Conservation (phyloP, 1,284 basidiomycete genomes). For the Cutaneotrichosporon cavernicola region DNA sequence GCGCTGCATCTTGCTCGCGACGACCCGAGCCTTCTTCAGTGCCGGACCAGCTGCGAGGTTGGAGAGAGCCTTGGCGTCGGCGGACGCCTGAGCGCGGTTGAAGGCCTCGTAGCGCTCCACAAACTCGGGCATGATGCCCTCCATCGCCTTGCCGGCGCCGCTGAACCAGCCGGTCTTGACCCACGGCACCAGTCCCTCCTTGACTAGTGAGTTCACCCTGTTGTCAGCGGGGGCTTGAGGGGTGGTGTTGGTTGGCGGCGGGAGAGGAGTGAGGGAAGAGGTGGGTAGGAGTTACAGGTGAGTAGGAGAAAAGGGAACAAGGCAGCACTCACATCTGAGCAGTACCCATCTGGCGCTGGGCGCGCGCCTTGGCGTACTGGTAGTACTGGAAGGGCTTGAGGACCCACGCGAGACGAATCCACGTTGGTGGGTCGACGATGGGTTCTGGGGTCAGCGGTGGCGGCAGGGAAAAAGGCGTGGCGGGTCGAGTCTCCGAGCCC, state of each 20-base stretch:
- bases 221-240: background rate
- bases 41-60: conserved; percentile 5
- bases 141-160: conserved; percentile 1
- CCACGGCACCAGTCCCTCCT: conserved; percentile 3
- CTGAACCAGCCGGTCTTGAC: conserved; percentile 2
- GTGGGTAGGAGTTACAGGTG: too few relatives aligned
- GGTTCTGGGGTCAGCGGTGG: conserved; percentile 17
- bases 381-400: background rate
- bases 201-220: background rate
- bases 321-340: background rate
- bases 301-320: too few relatives aligned
- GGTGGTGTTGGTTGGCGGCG: too few relatives aligned
- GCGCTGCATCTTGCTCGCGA: background rate
- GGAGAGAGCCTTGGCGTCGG: background rate
- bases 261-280: too few relatives aligned
- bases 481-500: conserved; percentile 32
- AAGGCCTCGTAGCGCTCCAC: conserved; percentile 12
- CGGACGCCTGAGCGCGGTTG: conserved; percentile 19
- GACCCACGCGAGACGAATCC: conserved; percentile 1
- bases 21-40: conserved; percentile 8
- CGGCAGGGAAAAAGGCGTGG: too few relatives aligned
- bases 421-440: conserved; percentile 16
- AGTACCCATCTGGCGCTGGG: conserved; percentile 7
- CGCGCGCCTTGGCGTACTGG: background rate
- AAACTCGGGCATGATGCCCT: background rate